These are phyloP conservation scores for Diaporthe australafricana DNA, from an alignment of 2,329 filamentous ascomycete genomes.

Conservation along the genomic window DNA sequence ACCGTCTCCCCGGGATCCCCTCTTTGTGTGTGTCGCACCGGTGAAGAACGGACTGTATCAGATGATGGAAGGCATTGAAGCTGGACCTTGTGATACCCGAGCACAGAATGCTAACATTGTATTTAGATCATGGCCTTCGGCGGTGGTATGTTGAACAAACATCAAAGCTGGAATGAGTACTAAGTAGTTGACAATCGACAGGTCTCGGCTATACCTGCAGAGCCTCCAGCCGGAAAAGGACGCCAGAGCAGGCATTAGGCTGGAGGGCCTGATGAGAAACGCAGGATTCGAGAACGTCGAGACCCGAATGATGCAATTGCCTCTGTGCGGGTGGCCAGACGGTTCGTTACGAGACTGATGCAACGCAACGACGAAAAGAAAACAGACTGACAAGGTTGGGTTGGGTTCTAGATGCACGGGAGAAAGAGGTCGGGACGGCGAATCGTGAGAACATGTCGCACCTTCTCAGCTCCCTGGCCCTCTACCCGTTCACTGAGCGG, in stretches of 20 bases:
- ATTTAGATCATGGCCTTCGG: slow-evolving; percentile 70
- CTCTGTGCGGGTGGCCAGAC: slow-evolving; percentile 76
- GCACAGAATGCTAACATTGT: background rate
- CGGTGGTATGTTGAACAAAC: slow-evolving; percentile 59
- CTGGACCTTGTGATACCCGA: background rate
- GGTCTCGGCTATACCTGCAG: slow-evolving; percentile 70
- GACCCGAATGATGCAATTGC: slow-evolving; percentile 72
- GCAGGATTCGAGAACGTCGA: slow-evolving; percentile 78
- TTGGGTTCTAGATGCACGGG: slow-evolving; percentile 61
- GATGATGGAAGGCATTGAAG: background rate
- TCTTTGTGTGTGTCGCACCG: background rate
- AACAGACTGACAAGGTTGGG: slow-evolving; percentile 37
- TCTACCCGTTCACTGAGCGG: slow-evolving; percentile 67
- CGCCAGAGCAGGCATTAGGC: slow-evolving; percentile 70
- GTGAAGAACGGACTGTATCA: background rate
- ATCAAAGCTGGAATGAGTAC: background rate
- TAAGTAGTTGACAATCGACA: slow-evolving; percentile 13
- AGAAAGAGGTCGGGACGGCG: slow-evolving; percentile 63
- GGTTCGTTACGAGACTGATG: slow-evolving; percentile 57
- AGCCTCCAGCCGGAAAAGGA: slow-evolving; percentile 74
- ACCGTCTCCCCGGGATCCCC: background rate
- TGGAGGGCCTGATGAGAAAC: slow-evolving; percentile 68
- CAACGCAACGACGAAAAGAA: background rate
- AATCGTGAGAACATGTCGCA: slow-evolving; percentile 67
- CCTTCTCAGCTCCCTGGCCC: slow-evolving; percentile 64